A percentile compares a stretch with the other conserved stretches of the same genome.
Evolutionary conservation across 2,329 filamentous ascomycete species (phyloP).

Genomic region (Colletotrichum truncatum): DNA sequence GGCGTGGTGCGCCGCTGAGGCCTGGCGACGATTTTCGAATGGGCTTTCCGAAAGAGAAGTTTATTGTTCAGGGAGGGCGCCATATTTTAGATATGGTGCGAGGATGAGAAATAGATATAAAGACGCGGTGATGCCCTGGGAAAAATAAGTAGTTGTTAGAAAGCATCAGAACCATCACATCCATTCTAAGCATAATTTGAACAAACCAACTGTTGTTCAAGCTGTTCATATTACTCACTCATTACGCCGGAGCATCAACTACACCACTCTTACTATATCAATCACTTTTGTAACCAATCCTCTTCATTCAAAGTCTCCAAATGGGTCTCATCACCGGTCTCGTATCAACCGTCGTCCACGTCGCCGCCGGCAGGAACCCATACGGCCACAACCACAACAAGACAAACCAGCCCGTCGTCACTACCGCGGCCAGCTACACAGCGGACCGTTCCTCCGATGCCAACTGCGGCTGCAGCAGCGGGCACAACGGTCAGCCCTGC

Average conservation of each 20-base stretch:
- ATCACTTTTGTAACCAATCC: neutral
- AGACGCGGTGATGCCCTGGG: too few relatives aligned
- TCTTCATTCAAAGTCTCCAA: neutral
- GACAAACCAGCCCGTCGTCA: neutral
- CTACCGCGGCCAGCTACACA: neutral
- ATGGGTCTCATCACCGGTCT: constrained; percentile 31
- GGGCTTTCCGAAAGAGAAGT: constrained; percentile 17
- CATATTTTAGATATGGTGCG: neutral
- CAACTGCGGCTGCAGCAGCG: neutral
- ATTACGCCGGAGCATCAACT: too few relatives aligned
- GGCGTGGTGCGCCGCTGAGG: neutral
- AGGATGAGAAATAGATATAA: neutral
- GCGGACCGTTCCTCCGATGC: neutral
- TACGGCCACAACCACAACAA: constrained; percentile 17
- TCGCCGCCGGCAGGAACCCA: constrained; percentile 26
- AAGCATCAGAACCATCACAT: neutral
- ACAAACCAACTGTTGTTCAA: too few relatives aligned
- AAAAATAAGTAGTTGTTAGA: neutral
- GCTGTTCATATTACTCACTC: too few relatives aligned
- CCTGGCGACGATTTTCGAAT: constrained; percentile 19
- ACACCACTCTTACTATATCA: neutral
- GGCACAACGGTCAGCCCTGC: constrained; percentile 11
- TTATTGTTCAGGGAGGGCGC: neutral
- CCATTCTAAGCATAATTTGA: too few relatives aligned
- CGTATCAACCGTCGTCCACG: constrained; percentile 26